Evolutionary conservation across 192 early-diverging fungal species (phyloP), one percentile per base, ranked within the genome.

Genomic region (Dissophora ornata): DNA sequence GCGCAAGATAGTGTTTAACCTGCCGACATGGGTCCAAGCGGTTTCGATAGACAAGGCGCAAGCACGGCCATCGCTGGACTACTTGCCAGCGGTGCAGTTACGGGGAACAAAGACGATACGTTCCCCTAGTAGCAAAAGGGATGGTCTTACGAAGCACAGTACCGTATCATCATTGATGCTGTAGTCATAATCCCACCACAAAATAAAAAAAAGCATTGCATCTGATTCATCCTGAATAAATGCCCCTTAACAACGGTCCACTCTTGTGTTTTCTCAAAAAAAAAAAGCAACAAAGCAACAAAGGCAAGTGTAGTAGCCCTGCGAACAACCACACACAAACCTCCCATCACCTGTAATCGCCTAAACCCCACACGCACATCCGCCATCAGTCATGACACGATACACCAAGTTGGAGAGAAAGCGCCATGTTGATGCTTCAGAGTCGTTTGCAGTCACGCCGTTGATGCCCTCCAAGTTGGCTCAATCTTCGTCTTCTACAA

Each of bases 361-460:
- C 6, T 22, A 7, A 3, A 52, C 36, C 18, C 26, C 44, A 22
- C 41, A 56, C 44, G 19, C n/a, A n/a, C n/a, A n/a, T n/a, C n/a
- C n/a, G n/a, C n/a, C 36, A 36, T 41, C 28, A 26, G 11, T 36
- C 12, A 84, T 84, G 84, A 85, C 84, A 22, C 64, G 84, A 50
- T 85, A 85, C 57, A 81, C 84, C 0, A 85, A 85, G 41, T 33
- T 85, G 19, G 84, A 79, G 29, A 59, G 80, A 26, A 82, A 81
- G 49, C 64, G 80, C 34, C 80, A 81, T 45, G 64, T 75, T 22
- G 67, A 81, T 24, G 62, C 75, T 2, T 63, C 57, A 29, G 79
- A 77, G 41, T 66, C 71, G 13, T 77, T 79, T 59, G 54, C 71
- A 0, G 67, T 79, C 15, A 74, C 63, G 13, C 79, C 82, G 1